phyloP scores from a whole-genome alignment of 352 stramenopile genomes.

The Pythium folliculosum region DNA sequence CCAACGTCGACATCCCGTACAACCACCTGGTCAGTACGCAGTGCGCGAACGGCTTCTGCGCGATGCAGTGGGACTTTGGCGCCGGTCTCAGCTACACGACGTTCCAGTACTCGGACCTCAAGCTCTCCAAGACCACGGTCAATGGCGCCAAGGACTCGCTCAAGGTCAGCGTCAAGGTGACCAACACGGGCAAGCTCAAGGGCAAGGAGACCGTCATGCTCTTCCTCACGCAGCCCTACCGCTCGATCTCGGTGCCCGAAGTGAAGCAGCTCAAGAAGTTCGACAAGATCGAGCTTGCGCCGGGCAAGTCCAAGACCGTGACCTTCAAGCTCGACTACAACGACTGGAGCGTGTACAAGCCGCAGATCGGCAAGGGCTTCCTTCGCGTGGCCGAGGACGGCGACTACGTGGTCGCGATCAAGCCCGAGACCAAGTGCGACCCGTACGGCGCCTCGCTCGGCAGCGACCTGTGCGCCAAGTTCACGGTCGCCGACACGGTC shows the following conservation, averaged over 20 bases:
- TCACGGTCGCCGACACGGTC: slow-evolving; percentile 31
- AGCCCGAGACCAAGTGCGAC: slow-evolving; percentile 51
- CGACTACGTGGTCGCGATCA: slow-evolving; percentile 63
- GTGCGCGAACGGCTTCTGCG: slow-evolving; percentile 26
- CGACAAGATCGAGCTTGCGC: slow-evolving; percentile 51
- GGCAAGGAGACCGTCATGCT: slow-evolving; percentile 51
- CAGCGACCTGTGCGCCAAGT: slow-evolving; percentile 27
- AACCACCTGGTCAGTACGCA: slow-evolving; percentile 56
- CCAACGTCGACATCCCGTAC: slow-evolving; percentile 74
- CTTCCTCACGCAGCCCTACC: slow-evolving; percentile 32
- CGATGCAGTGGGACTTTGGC: slow-evolving; percentile 63
- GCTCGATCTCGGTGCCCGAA: slow-evolving; percentile 49
- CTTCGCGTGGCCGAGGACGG: slow-evolving; percentile 38
- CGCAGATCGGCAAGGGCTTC: slow-evolving; percentile 48
- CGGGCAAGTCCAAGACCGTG: slow-evolving; percentile 36
- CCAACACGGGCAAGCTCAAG: slow-evolving; percentile 36
- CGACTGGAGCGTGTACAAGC: slow-evolving; percentile 62
- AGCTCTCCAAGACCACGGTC: slow-evolving; percentile 36
- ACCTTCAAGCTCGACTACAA: slow-evolving; percentile 42
- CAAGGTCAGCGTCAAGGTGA: slow-evolving; percentile 26
- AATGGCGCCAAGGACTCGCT: slow-evolving; percentile 19
- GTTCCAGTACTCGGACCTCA: slow-evolving; percentile 50
- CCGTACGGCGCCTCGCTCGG: slow-evolving; percentile 20
- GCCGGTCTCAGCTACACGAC: slow-evolving; percentile 58
- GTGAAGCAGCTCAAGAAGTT: slow-evolving; percentile 78